Base-by-base conservation (phyloP, 768 basidiomycete genomes). In the Tulasnella sp. region DNA sequence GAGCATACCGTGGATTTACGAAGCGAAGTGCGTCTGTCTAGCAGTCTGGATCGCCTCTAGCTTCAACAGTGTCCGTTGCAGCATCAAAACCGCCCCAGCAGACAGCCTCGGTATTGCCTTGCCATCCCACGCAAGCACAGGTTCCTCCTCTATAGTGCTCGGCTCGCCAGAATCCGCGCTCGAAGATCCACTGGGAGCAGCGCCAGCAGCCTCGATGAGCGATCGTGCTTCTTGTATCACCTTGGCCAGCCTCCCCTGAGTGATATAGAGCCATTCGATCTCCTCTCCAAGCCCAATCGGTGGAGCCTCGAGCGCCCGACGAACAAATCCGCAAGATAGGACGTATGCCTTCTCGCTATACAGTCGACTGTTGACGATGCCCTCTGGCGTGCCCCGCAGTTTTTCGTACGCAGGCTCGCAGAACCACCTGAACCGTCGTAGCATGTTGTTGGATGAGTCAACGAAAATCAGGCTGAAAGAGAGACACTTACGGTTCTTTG, bases 371-470 rank as follows among this genome's bases (percentile, higher is more conserved):
- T n/a, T 54, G 54, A 92, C 81, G 49, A 76, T 85, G 30, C 89
- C 92, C 68, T 96, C 92, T 63, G 85, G 82, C 0, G 92, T 94
- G 1, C 91, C 90, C 62, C 89, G 78, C 43, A 94, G 73, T 67
- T 92, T 96, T 67, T 94, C 92, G 66, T 86, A 96, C 0, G 90
- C 90, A 24, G 92, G 92, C 68, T 97, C 92, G 65, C 87, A 91
- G 67, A 84, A 92, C 85, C 84, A 90, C 59, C 86, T 89, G 63
- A n/a, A n/a, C n/a, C n/a, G n/a, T n/a, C 5, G 2, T 24, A 50
- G 25, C 45, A 60, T 45, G 60, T 38, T 17, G 45, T 4, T 19
- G 4, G 19, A 50, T 5, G 19, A 8, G 21, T 19, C 41, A 45
- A 44, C 9, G 27, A 17, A 21, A 22, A 22, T 41, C 19, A 59